phyloP scores from a whole-genome alignment of 2,329 filamentous ascomycete genomes.

The Ophiostoma angusticollis region DNA sequence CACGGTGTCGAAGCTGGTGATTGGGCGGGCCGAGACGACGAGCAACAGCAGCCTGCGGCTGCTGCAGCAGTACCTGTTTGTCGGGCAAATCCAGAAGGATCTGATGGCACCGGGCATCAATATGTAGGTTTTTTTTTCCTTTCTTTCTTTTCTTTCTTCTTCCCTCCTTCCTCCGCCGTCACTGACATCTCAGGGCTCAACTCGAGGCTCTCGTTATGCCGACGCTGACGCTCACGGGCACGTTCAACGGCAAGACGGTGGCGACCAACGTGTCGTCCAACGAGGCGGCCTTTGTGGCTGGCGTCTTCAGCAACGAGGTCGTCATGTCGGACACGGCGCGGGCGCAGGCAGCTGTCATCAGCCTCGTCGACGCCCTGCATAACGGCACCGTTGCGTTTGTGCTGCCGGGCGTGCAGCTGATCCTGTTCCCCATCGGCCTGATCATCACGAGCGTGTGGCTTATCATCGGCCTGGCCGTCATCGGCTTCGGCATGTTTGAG shows the following conservation, averaged over 20 bases:
- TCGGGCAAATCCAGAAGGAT: constrained; percentile 52
- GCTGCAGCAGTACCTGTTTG: constrained; percentile 53
- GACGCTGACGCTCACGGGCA: constrained; percentile 51
- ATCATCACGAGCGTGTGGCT: constrained; percentile 53
- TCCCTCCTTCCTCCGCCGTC: not conserved
- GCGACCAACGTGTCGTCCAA: constrained; percentile 54
- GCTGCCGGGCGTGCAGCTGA: constrained; percentile 53
- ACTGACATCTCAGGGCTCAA: constrained; percentile 30
- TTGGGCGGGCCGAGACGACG: constrained; percentile 12
- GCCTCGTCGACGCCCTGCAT: constrained; percentile 29
- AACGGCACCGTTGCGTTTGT: constrained; percentile 51
- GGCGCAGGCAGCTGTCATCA: constrained; percentile 37
- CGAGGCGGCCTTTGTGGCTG: constrained; percentile 58
- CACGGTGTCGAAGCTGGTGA: constrained; percentile 14
- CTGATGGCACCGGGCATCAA: constrained; percentile 42
- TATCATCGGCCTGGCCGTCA: constrained; percentile 39
- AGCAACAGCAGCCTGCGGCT: constrained; percentile 24
- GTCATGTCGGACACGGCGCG: constrained; percentile 36
- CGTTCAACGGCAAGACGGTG: constrained; percentile 37
- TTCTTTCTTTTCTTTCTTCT: not conserved
- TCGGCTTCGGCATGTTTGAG: constrained; percentile 53
- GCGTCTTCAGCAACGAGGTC: constrained; percentile 51
- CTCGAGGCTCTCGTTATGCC: constrained; percentile 55
- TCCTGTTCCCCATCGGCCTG: constrained; percentile 59
- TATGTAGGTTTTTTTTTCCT: constrained; percentile 36